phyloP scores from a whole-genome alignment of 2,329 filamentous ascomycete species.

The Alternaria sp. region DNA sequence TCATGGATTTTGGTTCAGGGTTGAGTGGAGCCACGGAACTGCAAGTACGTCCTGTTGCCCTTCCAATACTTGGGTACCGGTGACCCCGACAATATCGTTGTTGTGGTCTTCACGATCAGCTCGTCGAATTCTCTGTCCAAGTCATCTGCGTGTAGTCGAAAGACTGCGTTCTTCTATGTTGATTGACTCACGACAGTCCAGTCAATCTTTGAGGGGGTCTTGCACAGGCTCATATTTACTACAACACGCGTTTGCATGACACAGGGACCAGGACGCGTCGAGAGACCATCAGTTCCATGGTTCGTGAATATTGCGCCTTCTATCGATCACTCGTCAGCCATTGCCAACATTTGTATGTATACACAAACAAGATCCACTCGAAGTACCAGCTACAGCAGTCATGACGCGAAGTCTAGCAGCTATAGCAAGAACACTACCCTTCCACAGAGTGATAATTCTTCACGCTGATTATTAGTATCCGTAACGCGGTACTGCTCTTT shows the following conservation, averaged over 20 bases:
- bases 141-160: neutral
- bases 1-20: conserved; percentile 1
- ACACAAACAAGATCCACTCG: neutral
- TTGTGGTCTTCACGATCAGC: neutral
- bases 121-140: neutral
- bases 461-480: neutral
- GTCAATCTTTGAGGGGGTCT: neutral
- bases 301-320: neutral
- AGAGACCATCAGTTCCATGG: neutral
- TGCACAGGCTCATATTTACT: neutral
- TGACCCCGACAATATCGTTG: neutral
- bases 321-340: neutral
- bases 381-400: neutral
- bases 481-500: neutral
- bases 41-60: neutral
- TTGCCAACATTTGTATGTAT: neutral
- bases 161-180: neutral
- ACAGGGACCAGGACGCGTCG: neutral
- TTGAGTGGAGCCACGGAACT: neutral
- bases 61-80: neutral
- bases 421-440: neutral
- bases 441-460: neutral
- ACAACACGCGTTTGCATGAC: neutral
- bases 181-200: neutral
- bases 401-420: neutral